These are phyloP conservation scores for Colletotrichum sp. DNA, from an alignment of 2,329 filamentous ascomycete species.

Conservation along the genomic window DNA sequence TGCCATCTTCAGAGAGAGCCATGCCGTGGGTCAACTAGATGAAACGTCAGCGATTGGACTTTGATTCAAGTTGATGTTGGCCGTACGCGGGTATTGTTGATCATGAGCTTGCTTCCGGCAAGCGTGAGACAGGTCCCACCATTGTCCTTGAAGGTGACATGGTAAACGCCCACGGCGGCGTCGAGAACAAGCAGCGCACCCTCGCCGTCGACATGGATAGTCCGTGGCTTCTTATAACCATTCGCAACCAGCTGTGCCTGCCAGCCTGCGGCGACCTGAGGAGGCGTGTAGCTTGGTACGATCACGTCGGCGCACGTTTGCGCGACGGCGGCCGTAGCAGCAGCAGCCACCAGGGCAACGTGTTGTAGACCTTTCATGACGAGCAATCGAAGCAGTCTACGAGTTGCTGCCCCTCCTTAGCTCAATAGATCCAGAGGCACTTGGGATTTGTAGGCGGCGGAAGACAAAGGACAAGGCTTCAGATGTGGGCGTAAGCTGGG, in stretches of 20 bases:
- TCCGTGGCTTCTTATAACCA: constrained; percentile 46
- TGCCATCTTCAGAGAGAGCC: constrained; percentile 56
- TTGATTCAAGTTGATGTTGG: neutral
- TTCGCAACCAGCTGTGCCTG: constrained; percentile 47
- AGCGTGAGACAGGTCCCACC: constrained; percentile 47
- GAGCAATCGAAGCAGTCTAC: neutral
- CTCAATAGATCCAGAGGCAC: neutral
- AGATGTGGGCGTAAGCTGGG: neutral
- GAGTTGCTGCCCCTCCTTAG: neutral
- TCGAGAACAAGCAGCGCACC: constrained; percentile 54
- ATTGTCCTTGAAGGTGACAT: constrained; percentile 44
- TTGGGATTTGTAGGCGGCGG: neutral
- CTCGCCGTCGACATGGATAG: constrained; percentile 49
- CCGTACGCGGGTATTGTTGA: constrained; percentile 41
- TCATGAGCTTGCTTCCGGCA: constrained; percentile 31
- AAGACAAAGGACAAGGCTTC: neutral
- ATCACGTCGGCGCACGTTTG: constrained; percentile 39
- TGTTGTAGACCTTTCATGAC: constrained; percentile 12
- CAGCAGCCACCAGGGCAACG: neutral
- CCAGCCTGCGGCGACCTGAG: constrained; percentile 47
- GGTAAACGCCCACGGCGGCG: constrained; percentile 44
- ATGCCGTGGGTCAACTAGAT: constrained; percentile 61
- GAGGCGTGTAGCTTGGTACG: constrained; percentile 37
- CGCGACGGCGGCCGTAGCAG: constrained; percentile 4
- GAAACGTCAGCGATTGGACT: neutral